A percentile compares a stretch with the other conserved stretches of the same genome.
Evolutionary conservation across 1,284 basidiomycete genomes (phyloP).

Genomic region (Tilletia setariae): DNA sequence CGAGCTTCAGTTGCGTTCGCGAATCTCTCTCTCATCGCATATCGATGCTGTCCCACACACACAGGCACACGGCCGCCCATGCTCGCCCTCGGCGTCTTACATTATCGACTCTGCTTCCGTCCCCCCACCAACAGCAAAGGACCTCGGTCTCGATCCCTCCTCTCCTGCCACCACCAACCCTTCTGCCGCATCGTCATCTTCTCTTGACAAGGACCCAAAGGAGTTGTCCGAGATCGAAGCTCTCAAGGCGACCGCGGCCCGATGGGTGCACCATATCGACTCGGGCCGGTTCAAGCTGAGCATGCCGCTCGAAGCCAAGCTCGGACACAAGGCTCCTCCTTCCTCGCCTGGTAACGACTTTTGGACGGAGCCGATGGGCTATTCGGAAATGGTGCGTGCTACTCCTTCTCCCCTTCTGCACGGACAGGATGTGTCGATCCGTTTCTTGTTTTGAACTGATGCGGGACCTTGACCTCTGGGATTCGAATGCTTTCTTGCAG

Average conservation of each 20-base stretch:
- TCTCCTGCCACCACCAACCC: constrained; percentile 21
- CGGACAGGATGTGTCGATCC: too few relatives aligned
- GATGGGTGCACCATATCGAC: constrained; percentile 72
- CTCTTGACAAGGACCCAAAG: constrained; percentile 33
- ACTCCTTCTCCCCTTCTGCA: neutral
- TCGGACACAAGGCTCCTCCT: constrained; percentile 59
- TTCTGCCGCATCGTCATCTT: too few relatives aligned
- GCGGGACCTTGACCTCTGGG: too few relatives aligned
- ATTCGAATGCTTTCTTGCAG: neutral
- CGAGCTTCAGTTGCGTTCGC: constrained; percentile 20
- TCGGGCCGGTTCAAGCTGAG: constrained; percentile 72
- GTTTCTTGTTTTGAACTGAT: neutral
- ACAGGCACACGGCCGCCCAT: constrained; percentile 32
- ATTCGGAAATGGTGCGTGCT: constrained; percentile 25
- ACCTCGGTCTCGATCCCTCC: constrained; percentile 16
- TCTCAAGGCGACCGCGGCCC: constrained; percentile 65
- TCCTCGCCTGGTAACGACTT: too few relatives aligned
- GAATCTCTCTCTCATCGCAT: neutral
- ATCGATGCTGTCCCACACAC: neutral
- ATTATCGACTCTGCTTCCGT: constrained; percentile 41
- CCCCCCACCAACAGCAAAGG: constrained; percentile 35
- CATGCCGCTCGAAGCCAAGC: constrained; percentile 65
- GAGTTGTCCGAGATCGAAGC: constrained; percentile 34
- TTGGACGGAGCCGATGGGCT: constrained; percentile 43
- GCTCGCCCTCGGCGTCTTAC: constrained; percentile 38